Conservation (phyloP, 805 yeast genomes). For the Metschnikowia matae region DNA sequence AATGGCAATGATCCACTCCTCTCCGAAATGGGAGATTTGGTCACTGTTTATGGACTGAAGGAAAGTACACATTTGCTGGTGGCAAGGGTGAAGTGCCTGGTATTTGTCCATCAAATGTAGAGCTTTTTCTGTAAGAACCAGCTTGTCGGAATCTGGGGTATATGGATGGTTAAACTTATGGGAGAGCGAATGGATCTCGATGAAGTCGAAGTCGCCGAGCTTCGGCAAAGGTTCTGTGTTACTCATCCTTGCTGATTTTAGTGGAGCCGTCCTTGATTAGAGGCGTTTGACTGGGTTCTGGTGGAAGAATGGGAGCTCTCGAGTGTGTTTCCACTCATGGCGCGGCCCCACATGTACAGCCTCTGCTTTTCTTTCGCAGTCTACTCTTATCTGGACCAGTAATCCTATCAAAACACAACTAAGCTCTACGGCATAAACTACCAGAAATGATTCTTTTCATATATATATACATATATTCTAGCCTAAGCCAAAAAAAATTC, state of each 20-base stretch:
- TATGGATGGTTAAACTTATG: constrained; percentile 8
- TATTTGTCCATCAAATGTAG: constrained; percentile 24
- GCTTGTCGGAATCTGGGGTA: neutral
- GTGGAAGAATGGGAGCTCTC: neutral
- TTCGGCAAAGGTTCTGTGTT: neutral
- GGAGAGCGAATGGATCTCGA: constrained; percentile 11
- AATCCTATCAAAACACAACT: neutral
- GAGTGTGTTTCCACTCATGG: too few relatives aligned
- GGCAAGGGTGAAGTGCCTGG: constrained; percentile 20
- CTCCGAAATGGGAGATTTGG: constrained; percentile 3
- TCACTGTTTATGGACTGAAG: neutral
- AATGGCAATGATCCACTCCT: constrained; percentile 9
- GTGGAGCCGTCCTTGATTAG: neutral
- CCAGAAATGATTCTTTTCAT: too few relatives aligned
- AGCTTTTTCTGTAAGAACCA: constrained; percentile 7
- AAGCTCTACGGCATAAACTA: too few relatives aligned
- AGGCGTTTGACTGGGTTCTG: neutral
- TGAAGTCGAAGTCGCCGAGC: constrained; percentile 5
- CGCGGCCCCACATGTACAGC: neutral
- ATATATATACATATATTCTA: too few relatives aligned
- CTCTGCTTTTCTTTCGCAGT: neutral
- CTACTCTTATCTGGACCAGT: neutral
- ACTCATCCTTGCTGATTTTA: neutral
- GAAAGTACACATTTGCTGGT: constrained; percentile 1
- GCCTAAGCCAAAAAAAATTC: too few relatives aligned